Evolutionary conservation across 2,329 filamentous ascomycete genomes (phyloP).

Genomic region (Rhytidhysteron rufulum): DNA sequence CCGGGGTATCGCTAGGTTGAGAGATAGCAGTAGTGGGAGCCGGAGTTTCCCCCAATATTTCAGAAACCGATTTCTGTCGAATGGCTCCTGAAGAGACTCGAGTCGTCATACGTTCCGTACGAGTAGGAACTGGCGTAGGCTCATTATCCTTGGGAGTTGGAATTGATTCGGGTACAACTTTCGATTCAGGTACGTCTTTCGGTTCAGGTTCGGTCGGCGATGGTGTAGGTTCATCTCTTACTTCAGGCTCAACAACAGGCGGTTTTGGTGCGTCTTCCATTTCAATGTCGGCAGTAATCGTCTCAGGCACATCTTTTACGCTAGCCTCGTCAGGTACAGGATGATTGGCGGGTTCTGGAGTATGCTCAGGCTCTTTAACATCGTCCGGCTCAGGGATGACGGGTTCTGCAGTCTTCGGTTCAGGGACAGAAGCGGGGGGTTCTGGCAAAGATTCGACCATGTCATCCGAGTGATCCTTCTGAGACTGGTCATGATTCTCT

Average conservation of each 20-base stretch:
- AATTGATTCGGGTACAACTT: conserved; percentile 7
- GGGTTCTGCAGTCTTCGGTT: conserved; percentile 21
- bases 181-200: conserved; percentile 19
- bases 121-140: conserved; percentile 22
- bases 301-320: too few species aligned
- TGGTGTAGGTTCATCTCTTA: too few species aligned
- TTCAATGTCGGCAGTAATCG: conserved; percentile 30
- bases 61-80: conserved; percentile 67
- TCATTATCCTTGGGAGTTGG: conserved; percentile 6
- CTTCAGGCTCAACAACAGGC: too few species aligned
- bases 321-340: too few species aligned
- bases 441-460: conserved; percentile 33
- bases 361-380: conserved; percentile 6
- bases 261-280: conserved; percentile 24
- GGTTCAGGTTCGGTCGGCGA: conserved; percentile 32
- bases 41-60: conserved; percentile 63
- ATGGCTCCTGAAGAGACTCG: conserved; percentile 67
- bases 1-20: too few species aligned
- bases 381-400: conserved; percentile 16
- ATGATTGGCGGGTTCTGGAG: conserved; percentile 19
- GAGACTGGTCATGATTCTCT: conserved; percentile 7
- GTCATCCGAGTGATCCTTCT: conserved; percentile 12
- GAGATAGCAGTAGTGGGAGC: conserved; percentile 45
- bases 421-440: conserved; percentile 30
- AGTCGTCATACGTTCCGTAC: conserved; percentile 60